Conservation (phyloP, 257 asterid species). For the Solanum tarijense region DNA sequence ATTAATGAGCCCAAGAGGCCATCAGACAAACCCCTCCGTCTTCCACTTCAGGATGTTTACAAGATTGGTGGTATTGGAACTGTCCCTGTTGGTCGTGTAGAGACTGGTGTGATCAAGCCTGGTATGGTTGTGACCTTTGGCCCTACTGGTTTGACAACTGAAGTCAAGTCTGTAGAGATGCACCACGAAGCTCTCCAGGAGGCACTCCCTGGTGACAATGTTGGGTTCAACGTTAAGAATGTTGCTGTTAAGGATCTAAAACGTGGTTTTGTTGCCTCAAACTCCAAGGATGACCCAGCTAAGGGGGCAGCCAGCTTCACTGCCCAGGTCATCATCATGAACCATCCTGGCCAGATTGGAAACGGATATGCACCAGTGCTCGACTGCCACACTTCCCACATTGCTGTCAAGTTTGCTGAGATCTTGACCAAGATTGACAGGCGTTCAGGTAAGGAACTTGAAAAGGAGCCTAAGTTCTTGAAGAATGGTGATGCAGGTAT, state of each 20-base stretch:
- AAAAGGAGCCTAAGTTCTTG: background rate
- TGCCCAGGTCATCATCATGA: background rate
- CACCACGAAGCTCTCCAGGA: background rate
- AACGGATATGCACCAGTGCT: background rate
- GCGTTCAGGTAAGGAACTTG: background rate
- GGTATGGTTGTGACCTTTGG: background rate
- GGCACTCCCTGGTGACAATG: background rate
- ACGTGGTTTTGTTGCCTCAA: background rate
- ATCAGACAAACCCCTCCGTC: background rate
- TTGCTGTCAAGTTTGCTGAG: background rate
- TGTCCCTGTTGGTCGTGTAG: background rate
- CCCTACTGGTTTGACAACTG: background rate
- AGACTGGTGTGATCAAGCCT: background rate
- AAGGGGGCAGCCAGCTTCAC: background rate
- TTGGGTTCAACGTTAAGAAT: background rate
- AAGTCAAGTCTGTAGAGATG: background rate
- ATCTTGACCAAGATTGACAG: background rate
- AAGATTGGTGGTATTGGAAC: background rate
- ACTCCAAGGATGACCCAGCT: background rate
- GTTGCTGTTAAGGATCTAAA: background rate
- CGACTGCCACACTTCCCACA: background rate
- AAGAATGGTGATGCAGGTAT: background rate
- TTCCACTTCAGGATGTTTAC: background rate
- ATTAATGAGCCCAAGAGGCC: background rate
- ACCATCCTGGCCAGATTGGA: background rate